These are phyloP conservation scores for Trichoderma reesei DNA, from an alignment of 495 filamentous ascomycete species.

Conservation along the genomic window DNA sequence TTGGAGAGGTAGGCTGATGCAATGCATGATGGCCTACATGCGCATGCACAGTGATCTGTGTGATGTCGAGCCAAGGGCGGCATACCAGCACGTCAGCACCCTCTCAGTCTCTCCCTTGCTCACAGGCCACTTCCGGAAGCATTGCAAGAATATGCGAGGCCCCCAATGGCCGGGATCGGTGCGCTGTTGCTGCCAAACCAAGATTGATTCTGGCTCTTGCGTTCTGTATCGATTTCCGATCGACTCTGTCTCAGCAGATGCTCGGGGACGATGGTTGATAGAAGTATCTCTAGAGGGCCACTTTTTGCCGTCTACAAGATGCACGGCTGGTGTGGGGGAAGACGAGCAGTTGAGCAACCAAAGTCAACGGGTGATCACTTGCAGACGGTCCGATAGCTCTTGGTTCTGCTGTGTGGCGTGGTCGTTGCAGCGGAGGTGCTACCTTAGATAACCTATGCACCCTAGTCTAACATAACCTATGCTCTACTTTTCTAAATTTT, in stretches of 20 bases:
- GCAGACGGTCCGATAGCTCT: slow-evolving; percentile 7
- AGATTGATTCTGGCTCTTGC: no score
- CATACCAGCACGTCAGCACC: background rate
- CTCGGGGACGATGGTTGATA: no score
- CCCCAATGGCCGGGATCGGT: no score
- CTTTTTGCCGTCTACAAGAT: background rate
- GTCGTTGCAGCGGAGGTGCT: background rate
- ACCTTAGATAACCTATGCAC: no score
- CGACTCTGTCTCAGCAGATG: no score
- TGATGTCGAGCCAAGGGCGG: background rate
- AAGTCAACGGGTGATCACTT: background rate
- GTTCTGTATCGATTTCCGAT: no score
- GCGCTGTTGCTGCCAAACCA: no score
- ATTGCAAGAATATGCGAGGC: no score
- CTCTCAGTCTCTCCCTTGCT: background rate
- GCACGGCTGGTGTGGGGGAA: background rate
- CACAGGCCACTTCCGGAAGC: background rate
- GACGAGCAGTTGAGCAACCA: background rate
- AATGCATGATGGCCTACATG: slow-evolving; percentile 6
- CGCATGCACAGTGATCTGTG: slow-evolving; percentile 9
- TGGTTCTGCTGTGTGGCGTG: background rate
- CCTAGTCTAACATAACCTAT: no score
- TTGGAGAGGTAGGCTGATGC: background rate
- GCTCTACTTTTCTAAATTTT: no score
- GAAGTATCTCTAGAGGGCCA: background rate